Conservation (phyloP, 1,284 basidiomycete species). For the Microbotryomycetes sp. region DNA sequence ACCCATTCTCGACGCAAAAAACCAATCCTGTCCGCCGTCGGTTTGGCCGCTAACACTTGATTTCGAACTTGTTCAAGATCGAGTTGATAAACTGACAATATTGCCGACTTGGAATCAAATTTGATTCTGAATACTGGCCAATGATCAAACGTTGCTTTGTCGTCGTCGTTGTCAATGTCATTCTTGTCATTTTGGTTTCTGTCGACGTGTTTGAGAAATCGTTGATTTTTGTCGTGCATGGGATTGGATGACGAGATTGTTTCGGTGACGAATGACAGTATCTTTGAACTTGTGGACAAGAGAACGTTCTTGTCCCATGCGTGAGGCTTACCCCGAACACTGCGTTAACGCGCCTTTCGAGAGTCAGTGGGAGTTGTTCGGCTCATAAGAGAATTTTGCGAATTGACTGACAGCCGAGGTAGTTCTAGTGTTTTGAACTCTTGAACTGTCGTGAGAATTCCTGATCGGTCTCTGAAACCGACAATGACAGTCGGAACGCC, state of each 20-base stretch:
- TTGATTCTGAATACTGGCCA: slow-evolving; percentile 57
- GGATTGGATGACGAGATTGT: slow-evolving; percentile 19
- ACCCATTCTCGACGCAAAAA: slow-evolving; percentile 66
- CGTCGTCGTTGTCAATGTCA: not conserved
- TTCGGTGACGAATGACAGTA: slow-evolving; percentile 54
- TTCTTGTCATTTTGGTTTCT: not conserved
- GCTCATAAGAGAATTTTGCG: slow-evolving; percentile 62
- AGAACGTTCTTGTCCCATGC: slow-evolving; percentile 72
- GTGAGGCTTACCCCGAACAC: slow-evolving; percentile 60
- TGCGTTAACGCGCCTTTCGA: not conserved
- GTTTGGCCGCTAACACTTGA: slow-evolving; percentile 59
- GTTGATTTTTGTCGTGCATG: slow-evolving; percentile 3
- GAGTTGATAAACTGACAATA: slow-evolving; percentile 1
- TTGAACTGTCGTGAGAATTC: slow-evolving; percentile 41
- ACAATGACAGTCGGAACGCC: slow-evolving; percentile 68
- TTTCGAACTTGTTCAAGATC: slow-evolving; percentile 48
- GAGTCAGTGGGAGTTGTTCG: slow-evolving; percentile 54
- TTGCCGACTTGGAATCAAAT: slow-evolving; percentile 51
- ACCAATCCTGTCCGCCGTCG: slow-evolving; percentile 61
- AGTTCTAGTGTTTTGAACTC: slow-evolving; percentile 41
- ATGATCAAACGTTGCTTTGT: slow-evolving; percentile 8
- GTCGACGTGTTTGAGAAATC: slow-evolving; percentile 1
- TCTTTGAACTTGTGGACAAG: slow-evolving; percentile 62
- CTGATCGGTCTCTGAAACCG: slow-evolving; percentile 78
- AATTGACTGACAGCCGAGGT: slow-evolving; percentile 42